Base-by-base conservation (phyloP, 73 alveolate genomes). In the Tetrahymena borealis region DNA sequence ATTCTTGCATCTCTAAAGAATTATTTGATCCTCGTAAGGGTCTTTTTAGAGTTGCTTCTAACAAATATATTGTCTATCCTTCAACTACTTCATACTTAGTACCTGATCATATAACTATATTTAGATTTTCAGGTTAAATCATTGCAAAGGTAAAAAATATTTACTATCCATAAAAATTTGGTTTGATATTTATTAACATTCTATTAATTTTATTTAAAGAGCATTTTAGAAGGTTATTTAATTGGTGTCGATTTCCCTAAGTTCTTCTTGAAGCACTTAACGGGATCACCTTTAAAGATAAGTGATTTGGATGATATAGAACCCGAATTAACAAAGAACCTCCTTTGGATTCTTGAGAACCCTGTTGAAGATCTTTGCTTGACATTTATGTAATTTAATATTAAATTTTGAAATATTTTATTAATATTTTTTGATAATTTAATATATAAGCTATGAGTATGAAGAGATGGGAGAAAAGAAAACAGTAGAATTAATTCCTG, bases 1-100 rank as follows among this genome's bases (percentile, higher is more conserved):
- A 38, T 78, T 38, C 95, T 20, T 94, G 95, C 33, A 33, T 94
- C 40, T 94, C 93, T 91, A 94, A 94, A 91, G 91, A 78, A 40
- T 85, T 94, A 31, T 79, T 94, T 78, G 42, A 39, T 32, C 40
- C 78, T 78, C 42, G 93, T 20, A 94, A 78, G 33, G 93, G 91
- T 60, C 93, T 94, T 60, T 94, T 94, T 91, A 91, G 33, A 79
- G 95, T 90, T 78, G 79, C 91, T 91, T 31, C 91, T 79, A 79
- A 79, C 79, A 91, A 91, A 78, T 78, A 94, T 40, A 90, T 94
- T 78, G 90, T 35, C 39, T 90, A 40, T 39, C 92, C 92, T 78
- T 91, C 95, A 37, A 91, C 90, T 38, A 39, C 90, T 11, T 37
- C 90, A 7, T 60, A 39, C 40, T 78, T 60, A 60, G 91, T 33